Percentiles rank a stretch among this genome's conserved stretches.
These are phyloP conservation scores for Agapanthus africanus DNA, from an alignment of 106 monocot species.

Conservation along the genomic window DNA sequence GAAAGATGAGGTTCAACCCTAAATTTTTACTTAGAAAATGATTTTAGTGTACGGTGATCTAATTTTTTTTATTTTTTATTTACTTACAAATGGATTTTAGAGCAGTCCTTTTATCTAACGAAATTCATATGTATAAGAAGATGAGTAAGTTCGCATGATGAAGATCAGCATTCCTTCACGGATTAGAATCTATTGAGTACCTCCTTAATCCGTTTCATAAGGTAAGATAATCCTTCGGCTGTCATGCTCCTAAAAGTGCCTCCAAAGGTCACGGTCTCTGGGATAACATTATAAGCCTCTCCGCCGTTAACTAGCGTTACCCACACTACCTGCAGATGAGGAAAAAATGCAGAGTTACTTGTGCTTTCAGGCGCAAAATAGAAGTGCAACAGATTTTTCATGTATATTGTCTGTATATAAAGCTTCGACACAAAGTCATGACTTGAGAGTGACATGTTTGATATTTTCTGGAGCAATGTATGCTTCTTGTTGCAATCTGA, in stretches of 20 bases:
- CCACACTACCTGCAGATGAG: slow-evolving; percentile 49
- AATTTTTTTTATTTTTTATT: no score
- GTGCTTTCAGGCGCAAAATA: no score
- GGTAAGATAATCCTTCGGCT: slow-evolving; percentile 39
- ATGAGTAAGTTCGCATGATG: background rate
- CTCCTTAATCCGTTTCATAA: slow-evolving; percentile 63
- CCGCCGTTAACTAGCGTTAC: slow-evolving; percentile 49
- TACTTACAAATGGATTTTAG: background rate
- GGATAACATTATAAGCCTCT: slow-evolving; percentile 56
- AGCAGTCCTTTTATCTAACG: background rate
- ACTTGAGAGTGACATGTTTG: no score
- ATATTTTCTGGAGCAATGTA: no score
- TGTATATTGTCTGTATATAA: no score
- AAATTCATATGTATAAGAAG: background rate
- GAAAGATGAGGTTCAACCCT: background rate
- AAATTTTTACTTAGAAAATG: no score
- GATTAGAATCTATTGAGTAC: slow-evolving; percentile 25
- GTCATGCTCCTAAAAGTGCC: slow-evolving; percentile 71
- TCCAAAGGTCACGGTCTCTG: slow-evolving; percentile 58
- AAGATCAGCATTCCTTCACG: background rate
- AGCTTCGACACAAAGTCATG: no score
- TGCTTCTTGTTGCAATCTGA: no score
- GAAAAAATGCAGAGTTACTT: no score
- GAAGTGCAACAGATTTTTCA: no score
- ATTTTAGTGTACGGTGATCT: background rate